Evolutionary conservation across 441 rosid genomes (phyloP).

Genomic region (Eruca vesicaria): DNA sequence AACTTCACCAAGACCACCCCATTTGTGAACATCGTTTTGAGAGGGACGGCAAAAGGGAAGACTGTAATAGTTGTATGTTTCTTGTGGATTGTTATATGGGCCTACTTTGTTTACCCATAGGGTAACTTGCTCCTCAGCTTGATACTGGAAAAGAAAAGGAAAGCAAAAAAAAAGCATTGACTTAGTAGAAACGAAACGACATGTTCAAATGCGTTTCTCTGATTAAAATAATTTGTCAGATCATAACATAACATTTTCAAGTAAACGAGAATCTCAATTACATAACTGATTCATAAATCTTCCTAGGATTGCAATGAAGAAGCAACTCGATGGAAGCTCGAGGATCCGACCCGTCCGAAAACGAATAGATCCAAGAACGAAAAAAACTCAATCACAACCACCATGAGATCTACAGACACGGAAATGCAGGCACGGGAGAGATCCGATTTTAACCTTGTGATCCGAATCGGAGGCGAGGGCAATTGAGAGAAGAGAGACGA

Average conservation of each 20-base stretch:
- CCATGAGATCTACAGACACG: slow-evolving; percentile 21
- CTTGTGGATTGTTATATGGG: slow-evolving; percentile 99
- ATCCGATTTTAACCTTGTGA: slow-evolving; percentile 68
- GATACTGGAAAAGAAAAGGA: slow-evolving; percentile 58
- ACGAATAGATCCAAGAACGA: slow-evolving; percentile 14
- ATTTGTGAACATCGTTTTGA: slow-evolving; percentile 71
- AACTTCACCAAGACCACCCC: slow-evolving; percentile 99
- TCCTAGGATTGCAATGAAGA: neutral
- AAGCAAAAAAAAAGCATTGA: slow-evolving; percentile 18
- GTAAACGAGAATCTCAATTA: neutral
- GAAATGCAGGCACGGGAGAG: slow-evolving; percentile 2
- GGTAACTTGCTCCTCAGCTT: slow-evolving; percentile 70
- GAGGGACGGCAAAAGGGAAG: slow-evolving; percentile 92
- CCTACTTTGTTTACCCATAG: slow-evolving; percentile 99
- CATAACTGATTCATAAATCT: neutral
- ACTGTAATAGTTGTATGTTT: slow-evolving; percentile 97
- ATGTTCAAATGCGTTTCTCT: neutral
- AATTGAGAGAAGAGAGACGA: slow-evolving; percentile 37
- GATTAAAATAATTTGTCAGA: neutral
- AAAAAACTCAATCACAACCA: neutral
- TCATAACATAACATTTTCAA: too few species aligned
- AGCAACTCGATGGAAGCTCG: neutral
- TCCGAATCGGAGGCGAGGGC: slow-evolving; percentile 82
- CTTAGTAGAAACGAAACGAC: neutral
- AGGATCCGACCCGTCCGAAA: neutral